A percentile compares a stretch with the other conserved stretches of the same genome.
Evolutionary conservation across 1,284 basidiomycete genomes (phyloP).

Genomic region (Melanopsichium pennsylvanicum): DNA sequence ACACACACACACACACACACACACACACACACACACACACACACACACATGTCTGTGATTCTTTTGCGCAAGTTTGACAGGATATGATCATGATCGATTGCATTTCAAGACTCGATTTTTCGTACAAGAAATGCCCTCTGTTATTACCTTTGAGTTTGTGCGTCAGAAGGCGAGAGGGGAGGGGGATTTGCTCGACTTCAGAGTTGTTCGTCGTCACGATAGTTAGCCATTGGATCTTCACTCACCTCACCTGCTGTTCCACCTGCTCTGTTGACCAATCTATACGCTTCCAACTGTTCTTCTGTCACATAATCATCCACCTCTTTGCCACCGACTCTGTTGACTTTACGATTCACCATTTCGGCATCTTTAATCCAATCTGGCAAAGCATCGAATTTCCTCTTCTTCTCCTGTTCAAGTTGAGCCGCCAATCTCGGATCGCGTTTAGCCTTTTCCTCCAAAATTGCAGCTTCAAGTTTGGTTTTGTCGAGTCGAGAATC

Average conservation of each 20-base stretch:
- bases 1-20: too few relatives aligned
- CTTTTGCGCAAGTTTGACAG: too few relatives aligned
- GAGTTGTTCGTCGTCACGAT: slow-evolving; percentile 72
- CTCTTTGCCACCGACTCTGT: slow-evolving; percentile 44
- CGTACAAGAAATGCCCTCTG: too few relatives aligned
- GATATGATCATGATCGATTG: too few relatives aligned
- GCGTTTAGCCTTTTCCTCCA: slow-evolving; percentile 26
- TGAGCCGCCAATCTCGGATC: slow-evolving; percentile 17
- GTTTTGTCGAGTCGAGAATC: slow-evolving; percentile 24
- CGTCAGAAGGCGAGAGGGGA: too few relatives aligned
- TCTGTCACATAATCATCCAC: slow-evolving; percentile 81
- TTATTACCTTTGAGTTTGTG: too few relatives aligned
- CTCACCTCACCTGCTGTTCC: slow-evolving; percentile 71
- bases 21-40: too few relatives aligned
- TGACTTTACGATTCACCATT: slow-evolving; percentile 31
- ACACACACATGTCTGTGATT: too few relatives aligned
- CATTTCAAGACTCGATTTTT: too few relatives aligned
- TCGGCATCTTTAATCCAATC: slow-evolving; percentile 53
- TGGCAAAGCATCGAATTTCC: slow-evolving; percentile 24
- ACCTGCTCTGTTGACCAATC: slow-evolving; percentile 69
- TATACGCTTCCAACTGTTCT: slow-evolving; percentile 89
- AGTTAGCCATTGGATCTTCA: slow-evolving; percentile 89
- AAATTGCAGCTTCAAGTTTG: slow-evolving; percentile 33
- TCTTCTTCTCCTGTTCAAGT: slow-evolving; percentile 2
- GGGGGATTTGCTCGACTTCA: too few relatives aligned